A percentile compares a stretch with the other conserved stretches of the same genome.
These are phyloP conservation scores for Tympanopsis confertula DNA, from an alignment of 2,329 filamentous ascomycete genomes.

Conservation along the genomic window DNA sequence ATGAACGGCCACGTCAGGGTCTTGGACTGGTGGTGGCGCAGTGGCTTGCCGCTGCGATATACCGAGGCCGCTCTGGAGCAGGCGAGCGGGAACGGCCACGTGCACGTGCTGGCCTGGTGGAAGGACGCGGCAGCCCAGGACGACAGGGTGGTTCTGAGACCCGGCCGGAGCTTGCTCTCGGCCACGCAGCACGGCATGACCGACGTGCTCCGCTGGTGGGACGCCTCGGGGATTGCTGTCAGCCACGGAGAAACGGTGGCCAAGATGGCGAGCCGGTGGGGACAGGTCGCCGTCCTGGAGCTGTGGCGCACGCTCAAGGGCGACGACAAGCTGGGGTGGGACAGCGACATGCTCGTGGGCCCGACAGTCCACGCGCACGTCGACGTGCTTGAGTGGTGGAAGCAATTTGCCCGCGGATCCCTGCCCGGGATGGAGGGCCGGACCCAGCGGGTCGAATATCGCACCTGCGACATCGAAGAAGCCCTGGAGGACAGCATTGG, in stretches of 20 bases:
- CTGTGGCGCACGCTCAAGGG: conserved; percentile 69
- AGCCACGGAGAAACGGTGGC: conserved; percentile 72
- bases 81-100: conserved; percentile 71
- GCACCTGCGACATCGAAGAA: conserved; percentile 91
- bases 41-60: conserved; percentile 69
- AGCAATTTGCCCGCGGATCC: conserved; percentile 48
- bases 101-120: conserved; percentile 92
- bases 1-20: conserved; percentile 75
- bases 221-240: conserved; percentile 66
- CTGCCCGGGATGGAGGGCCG: conserved; percentile 40
- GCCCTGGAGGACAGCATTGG: conserved; percentile 78
- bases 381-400: conserved; percentile 86
- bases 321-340: conserved; percentile 57
- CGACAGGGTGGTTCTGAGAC: conserved; percentile 53
- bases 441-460: conserved; percentile 73
- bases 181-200: conserved; percentile 74
- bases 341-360: conserved; percentile 72
- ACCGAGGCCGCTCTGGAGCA: conserved; percentile 81
- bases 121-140: conserved; percentile 54
- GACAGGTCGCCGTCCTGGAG: conserved; percentile 72
- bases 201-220: conserved; percentile 78
- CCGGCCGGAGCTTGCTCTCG: conserved; percentile 72
- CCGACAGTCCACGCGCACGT: conserved; percentile 81
- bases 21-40: conserved; percentile 83
- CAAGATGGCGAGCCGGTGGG: conserved; percentile 73